phyloP scores from a whole-genome alignment of 805 yeast genomes.

The Millerozyma miso region DNA sequence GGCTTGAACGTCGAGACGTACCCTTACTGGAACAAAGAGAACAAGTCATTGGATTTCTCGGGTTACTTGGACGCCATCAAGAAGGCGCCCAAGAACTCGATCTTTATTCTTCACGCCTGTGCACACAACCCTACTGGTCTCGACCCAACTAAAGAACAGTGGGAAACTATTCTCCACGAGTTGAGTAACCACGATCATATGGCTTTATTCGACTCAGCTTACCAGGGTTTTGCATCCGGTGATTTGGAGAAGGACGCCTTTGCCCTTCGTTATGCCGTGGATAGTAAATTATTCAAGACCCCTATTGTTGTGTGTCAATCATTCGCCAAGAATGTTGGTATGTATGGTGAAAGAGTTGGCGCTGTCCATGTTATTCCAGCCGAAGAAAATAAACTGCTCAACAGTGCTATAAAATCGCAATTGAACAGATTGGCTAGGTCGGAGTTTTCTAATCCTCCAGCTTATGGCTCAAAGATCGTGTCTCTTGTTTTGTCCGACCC shows the following conservation, averaged over 20 bases:
- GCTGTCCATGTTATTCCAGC: constrained; percentile 75
- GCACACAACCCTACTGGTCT: constrained; percentile 98
- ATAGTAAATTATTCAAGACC: constrained; percentile 22
- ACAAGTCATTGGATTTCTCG: constrained; percentile 66
- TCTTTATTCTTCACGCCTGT: constrained; percentile 86
- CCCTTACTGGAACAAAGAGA: constrained; percentile 79
- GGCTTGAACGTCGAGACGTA: constrained; percentile 68
- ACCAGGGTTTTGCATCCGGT: constrained; percentile 96
- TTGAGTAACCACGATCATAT: constrained; percentile 62
- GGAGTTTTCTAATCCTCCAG: constrained; percentile 91
- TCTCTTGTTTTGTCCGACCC: constrained; percentile 65
- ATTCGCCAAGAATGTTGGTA: constrained; percentile 93
- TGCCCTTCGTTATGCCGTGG: constrained; percentile 67
- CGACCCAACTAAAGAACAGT: constrained; percentile 81
- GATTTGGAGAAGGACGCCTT: constrained; percentile 77
- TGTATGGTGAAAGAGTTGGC: constrained; percentile 97
- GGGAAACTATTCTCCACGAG: constrained; percentile 66
- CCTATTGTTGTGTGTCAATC: constrained; percentile 77
- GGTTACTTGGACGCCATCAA: constrained; percentile 64
- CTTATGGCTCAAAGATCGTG: constrained; percentile 92
- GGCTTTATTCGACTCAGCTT: constrained; percentile 88
- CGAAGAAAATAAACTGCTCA: constrained; percentile 33
- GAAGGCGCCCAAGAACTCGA: constrained; percentile 67
- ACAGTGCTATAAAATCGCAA: constrained; percentile 66
- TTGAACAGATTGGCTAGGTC: constrained; percentile 71